Evolutionary conservation across 805 yeast species (phyloP).

Genomic region (Candida verbasci): DNA sequence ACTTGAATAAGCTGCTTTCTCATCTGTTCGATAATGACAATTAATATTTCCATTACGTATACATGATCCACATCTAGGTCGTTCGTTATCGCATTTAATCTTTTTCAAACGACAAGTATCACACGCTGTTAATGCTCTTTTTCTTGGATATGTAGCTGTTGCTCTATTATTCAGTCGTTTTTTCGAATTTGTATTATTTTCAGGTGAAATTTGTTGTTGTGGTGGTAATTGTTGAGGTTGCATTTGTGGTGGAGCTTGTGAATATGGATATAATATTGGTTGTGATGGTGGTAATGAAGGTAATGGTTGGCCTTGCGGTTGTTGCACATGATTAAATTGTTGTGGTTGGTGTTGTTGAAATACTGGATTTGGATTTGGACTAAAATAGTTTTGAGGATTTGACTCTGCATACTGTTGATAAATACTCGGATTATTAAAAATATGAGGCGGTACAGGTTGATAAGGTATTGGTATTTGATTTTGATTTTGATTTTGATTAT

Average conservation of each 20-base stretch:
- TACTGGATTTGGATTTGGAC: too few relatives aligned
- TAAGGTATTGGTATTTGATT: too few relatives aligned
- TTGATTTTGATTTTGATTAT: too few relatives aligned
- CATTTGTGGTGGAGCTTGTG: neutral
- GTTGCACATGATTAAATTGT: too few relatives aligned
- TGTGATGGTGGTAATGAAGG: too few relatives aligned
- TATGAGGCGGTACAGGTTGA: too few relatives aligned
- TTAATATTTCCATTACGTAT: conserved; percentile 19
- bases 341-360: too few relatives aligned
- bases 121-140: conserved; percentile 35
- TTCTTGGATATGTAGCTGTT: conserved; percentile 16
- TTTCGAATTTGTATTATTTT: neutral
- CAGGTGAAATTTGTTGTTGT: neutral
- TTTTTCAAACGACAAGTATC: conserved; percentile 33
- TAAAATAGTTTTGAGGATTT: too few relatives aligned
- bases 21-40: conserved; percentile 30
- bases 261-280: too few relatives aligned
- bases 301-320: too few relatives aligned
- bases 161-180: conserved; percentile 11
- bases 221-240: conserved; percentile 9
- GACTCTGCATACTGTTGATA: too few relatives aligned
- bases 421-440: too few relatives aligned
- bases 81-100: conserved; percentile 32
- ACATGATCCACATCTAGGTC: conserved; percentile 35
- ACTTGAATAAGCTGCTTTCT: conserved; percentile 17